Conservation (phyloP, 2,329 filamentous ascomycete species). For the Madurella mycetomatis region DNA sequence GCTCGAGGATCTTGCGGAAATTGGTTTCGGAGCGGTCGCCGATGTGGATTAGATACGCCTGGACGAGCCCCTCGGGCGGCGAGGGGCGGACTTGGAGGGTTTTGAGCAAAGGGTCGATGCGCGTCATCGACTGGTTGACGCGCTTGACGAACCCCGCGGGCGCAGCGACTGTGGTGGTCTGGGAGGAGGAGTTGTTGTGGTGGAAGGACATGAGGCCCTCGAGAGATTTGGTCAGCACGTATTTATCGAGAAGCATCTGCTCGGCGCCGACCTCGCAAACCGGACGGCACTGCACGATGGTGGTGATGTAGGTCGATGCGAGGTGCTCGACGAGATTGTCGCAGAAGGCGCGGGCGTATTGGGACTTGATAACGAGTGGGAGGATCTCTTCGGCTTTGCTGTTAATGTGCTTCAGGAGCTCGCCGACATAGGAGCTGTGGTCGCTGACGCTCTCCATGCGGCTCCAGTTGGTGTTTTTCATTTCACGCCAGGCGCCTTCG, state of each 20-base stretch:
- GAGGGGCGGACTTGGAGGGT: conserved; percentile 90
- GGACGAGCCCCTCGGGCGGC: conserved; percentile 88
- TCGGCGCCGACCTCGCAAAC: conserved; percentile 93
- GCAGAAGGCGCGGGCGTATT: conserved; percentile 91
- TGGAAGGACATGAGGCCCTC: conserved; percentile 64
- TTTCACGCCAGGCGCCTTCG: conserved; percentile 89
- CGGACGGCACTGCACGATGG: conserved; percentile 82
- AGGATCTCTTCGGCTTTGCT: conserved; percentile 70
- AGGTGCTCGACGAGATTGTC: conserved; percentile 92
- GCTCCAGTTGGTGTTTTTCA: conserved; percentile 94
- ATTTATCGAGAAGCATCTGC: conserved; percentile 96
- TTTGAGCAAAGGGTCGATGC: conserved; percentile 89
- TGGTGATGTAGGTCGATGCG: conserved; percentile 72
- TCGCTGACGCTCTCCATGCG: conserved; percentile 91
- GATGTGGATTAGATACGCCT: conserved; percentile 97
- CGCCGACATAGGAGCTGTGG: conserved; percentile 85
- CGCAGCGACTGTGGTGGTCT: conserved; percentile 35
- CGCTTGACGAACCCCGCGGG: conserved; percentile 72
- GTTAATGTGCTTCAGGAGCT: conserved; percentile 71
- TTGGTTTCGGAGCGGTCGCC: conserved; percentile 89
- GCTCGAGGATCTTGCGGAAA: conserved; percentile 91
- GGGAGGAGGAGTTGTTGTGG: conserved; percentile 36
- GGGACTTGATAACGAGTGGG: conserved; percentile 74
- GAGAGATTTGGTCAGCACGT: conserved; percentile 77
- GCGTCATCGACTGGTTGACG: conserved; percentile 76